These are phyloP conservation scores for Brettanomyces nanus DNA, from an alignment of 805 yeast genomes.

Conservation along the genomic window DNA sequence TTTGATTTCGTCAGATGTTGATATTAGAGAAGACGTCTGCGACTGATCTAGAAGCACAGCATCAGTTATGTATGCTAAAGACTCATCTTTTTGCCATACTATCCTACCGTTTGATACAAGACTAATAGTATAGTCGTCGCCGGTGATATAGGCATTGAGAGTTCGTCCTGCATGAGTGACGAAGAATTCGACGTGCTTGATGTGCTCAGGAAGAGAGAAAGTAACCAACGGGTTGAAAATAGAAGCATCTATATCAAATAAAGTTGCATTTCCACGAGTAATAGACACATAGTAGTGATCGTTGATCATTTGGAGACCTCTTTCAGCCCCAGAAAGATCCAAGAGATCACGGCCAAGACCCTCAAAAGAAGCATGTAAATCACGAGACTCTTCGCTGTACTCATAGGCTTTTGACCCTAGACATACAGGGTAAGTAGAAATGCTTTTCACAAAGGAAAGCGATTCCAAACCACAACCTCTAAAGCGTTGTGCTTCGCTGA, in stretches of 20 bases:
- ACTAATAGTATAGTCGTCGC: conserved; percentile 10
- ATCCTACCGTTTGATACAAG: conserved; percentile 18
- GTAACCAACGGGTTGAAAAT: conserved; percentile 2
- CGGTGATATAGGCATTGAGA: conserved; percentile 10
- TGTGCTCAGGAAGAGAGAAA: conserved; percentile 11
- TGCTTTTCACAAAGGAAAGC: conserved; percentile 1
- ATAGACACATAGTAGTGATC: conserved; percentile 2
- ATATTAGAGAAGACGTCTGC: conserved; percentile 13
- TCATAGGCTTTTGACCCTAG: conserved; percentile 6
- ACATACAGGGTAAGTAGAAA: conserved; percentile 6
- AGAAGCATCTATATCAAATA: conserved; percentile 16
- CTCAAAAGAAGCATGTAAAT: neutral
- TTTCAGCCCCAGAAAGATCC: neutral
- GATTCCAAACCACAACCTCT: conserved; percentile 4
- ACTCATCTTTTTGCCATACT: conserved; percentile 38
- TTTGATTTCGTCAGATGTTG: conserved; percentile 22
- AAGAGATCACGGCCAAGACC: neutral
- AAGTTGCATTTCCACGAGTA: conserved; percentile 6
- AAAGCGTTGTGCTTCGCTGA: neutral
- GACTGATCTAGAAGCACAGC: conserved; percentile 22
- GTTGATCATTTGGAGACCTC: conserved; percentile 2
- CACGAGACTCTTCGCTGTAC: neutral
- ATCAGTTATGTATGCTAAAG: conserved; percentile 30
- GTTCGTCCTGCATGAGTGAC: conserved; percentile 5
- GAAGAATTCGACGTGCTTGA: conserved; percentile 7